These are phyloP conservation scores for Helichrysum umbraculigerum DNA, from an alignment of 129 eudicot species.

Conservation along the genomic window DNA sequence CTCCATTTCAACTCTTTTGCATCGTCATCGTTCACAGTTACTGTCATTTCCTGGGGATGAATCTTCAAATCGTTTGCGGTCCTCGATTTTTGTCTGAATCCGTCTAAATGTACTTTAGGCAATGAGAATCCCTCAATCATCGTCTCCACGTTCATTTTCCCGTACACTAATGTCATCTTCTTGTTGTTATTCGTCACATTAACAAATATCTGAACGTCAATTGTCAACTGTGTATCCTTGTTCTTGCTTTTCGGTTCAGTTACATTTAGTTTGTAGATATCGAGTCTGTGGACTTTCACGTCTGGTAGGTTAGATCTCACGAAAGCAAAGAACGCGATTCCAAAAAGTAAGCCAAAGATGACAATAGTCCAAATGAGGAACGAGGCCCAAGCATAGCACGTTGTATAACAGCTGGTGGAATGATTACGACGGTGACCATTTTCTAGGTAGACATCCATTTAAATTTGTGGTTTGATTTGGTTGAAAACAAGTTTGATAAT, in stretches of 20 bases:
- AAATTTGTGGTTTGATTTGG: slow-evolving; percentile 17
- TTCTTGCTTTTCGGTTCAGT: not conserved
- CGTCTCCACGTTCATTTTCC: slow-evolving; percentile 23
- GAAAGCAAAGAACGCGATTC: slow-evolving; percentile 34
- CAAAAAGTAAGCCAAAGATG: slow-evolving; percentile 32
- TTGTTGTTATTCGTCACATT: slow-evolving; percentile 45
- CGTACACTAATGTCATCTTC: slow-evolving; percentile 31
- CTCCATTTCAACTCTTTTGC: slow-evolving; percentile 30
- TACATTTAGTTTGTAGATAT: slow-evolving; percentile 25
- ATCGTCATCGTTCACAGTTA: slow-evolving; percentile 31
- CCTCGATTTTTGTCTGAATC: slow-evolving; percentile 27
- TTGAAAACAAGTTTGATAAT: slow-evolving; percentile 15
- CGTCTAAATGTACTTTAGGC: slow-evolving; percentile 14
- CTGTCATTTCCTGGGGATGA: slow-evolving; percentile 7
- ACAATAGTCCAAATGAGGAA: slow-evolving; percentile 25
- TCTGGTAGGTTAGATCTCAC: slow-evolving; percentile 42
- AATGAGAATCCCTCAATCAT: slow-evolving; percentile 26
- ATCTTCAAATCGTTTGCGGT: slow-evolving; percentile 26
- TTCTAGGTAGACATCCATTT: slow-evolving; percentile 27
- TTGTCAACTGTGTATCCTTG: slow-evolving; percentile 26
- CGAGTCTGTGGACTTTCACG: slow-evolving; percentile 37
- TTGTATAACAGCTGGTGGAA: slow-evolving; percentile 19
- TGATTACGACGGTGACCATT: slow-evolving; percentile 23
- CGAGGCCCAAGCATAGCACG: slow-evolving; percentile 39
- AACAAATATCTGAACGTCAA: slow-evolving; percentile 27